Conservation (phyloP, 225 moss, liverwort and hornwort species). For the Sphagnum tenellum region DNA sequence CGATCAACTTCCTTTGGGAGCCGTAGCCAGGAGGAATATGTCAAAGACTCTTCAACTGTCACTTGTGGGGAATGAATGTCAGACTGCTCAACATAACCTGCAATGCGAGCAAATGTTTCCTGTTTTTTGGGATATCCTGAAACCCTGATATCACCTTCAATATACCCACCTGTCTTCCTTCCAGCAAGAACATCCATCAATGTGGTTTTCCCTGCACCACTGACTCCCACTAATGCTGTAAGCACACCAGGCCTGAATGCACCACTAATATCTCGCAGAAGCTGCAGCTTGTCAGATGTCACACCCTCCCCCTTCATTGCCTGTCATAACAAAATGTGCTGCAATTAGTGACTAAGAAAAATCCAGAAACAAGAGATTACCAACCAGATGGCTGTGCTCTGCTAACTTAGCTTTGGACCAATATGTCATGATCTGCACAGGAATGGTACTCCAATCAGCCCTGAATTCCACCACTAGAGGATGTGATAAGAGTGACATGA, state of each 20-base stretch:
- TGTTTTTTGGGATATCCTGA: conserved; percentile 84
- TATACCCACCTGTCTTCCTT: conserved; percentile 84
- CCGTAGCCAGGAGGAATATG: conserved; percentile 85
- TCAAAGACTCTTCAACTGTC: conserved; percentile 74
- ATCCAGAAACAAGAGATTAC: not conserved
- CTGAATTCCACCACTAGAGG: too few species aligned
- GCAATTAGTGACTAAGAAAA: not conserved
- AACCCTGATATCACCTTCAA: conserved; percentile 77
- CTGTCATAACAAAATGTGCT: conserved; percentile 13
- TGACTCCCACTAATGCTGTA: conserved; percentile 86
- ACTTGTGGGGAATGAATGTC: conserved; percentile 94
- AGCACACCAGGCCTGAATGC: conserved; percentile 91
- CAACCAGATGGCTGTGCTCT: not conserved
- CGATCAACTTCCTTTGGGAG: conserved; percentile 51
- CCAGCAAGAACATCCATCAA: conserved; percentile 97
- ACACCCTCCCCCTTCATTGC: conserved; percentile 92
- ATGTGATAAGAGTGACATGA: too few species aligned
- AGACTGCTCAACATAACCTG: conserved; percentile 86
- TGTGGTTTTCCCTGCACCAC: conserved; percentile 81
- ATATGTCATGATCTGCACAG: too few species aligned
- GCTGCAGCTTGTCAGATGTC: conserved; percentile 65
- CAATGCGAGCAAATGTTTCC: conserved; percentile 77
- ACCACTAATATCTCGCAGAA: conserved; percentile 70
- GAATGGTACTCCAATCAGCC: too few species aligned
- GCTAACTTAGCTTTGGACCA: too few species aligned